Evolutionary conservation across 768 basidiomycete species (phyloP), one percentile per base, ranked within the genome.

Genomic region (Cubamyces lactineus): DNA sequence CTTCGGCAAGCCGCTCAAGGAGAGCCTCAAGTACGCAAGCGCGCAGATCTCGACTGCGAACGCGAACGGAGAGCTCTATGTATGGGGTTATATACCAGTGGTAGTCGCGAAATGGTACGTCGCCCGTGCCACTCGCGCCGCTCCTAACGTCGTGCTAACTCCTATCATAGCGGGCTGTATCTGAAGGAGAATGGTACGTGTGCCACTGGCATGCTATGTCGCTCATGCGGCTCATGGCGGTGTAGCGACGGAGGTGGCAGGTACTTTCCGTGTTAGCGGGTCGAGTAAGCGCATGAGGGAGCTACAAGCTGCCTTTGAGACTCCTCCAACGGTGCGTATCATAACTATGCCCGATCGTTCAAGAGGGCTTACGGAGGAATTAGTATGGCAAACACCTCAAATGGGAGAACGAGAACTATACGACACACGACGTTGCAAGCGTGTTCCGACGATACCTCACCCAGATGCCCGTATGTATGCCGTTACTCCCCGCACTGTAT

Each of bases 51-150:
- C 91, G 11, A 96, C 95, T 15, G 88, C 92, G 6, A 91, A 89
- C 61, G 80, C 88, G 12, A 85, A 85, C 62, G 94, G 94, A 8
- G 86, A 91, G 66, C 81, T 93, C 17, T 92, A 91, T 72, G 89
- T 94, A 5, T 96, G 92, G 90, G 94, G 96, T 0, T 91, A 91
- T 72, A 92, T 99, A 51, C 96, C 96, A 9, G 93, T 98, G 43
- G 95, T 98, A 54, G 96, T 99, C 43, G 96, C 96, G 48, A 98
- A 97, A 77, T 98, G 94, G 93, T 94, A 68, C 70, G 88, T 77
- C 55, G 49, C 19, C 43, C 21, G 55, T 28, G 30, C 28, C 52
- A 34, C 16, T 34, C 11, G 34, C 34, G 5, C 39, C 45, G 47
- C 42, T 51, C 23, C 65, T 49, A 63, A 59, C 41, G 38, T 40